Evolutionary conservation across 768 basidiomycete genomes (phyloP), one percentile per base, ranked within the genome.

Genomic region (Tephrocybe rancida): DNA sequence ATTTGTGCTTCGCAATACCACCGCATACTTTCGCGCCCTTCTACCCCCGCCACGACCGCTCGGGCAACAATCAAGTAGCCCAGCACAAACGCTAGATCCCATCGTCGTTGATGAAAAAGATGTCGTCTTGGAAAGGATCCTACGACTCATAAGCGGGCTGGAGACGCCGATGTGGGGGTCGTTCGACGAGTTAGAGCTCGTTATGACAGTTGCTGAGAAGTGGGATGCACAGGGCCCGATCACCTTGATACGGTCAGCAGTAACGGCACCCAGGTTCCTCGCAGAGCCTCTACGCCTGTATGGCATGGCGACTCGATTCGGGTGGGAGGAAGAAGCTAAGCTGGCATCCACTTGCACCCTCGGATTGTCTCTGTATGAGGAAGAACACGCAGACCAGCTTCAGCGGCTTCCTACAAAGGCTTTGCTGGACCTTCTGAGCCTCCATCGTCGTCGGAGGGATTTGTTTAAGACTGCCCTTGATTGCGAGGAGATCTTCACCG

Each of bases 161-260:
- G 73, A 71, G 41, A 71, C 73, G 8, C 72, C 72, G 11, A 56
- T 58, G 21, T 77, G 75, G 71, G 62, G 70, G 29, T 72, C 73
- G 0, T 72, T 76, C 50, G 73, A 76, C 53, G 68, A 76, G 49
- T 54, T 74, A 16, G 72, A 75, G 43, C 61, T 62, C n/a, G 68
- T 73, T 3, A 61, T 77, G 1, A 53, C 67, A 13, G 74, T 78
- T 11, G 76, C 75, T 6, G 74, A 79, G 57, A 72, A 73, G 53
- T 80, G 78, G 72, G 74, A 79, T 34, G 68, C 78, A 18, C 71
- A 72, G 5, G 76, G 77, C 7, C 75, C 76, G 2, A 59, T 78
- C 5, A 75, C 75, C 26, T 53, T 74, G 54, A 64, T 80, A 14
- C 77, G 80, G 3, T 61, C 72, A 6, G 70, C 71, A 10, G 68